A percentile compares a stretch with the other conserved stretches of the same genome.
Evolutionary conservation across 164 flowering plant genomes (phyloP).

Genomic region (Pachysandra terminalis): DNA sequence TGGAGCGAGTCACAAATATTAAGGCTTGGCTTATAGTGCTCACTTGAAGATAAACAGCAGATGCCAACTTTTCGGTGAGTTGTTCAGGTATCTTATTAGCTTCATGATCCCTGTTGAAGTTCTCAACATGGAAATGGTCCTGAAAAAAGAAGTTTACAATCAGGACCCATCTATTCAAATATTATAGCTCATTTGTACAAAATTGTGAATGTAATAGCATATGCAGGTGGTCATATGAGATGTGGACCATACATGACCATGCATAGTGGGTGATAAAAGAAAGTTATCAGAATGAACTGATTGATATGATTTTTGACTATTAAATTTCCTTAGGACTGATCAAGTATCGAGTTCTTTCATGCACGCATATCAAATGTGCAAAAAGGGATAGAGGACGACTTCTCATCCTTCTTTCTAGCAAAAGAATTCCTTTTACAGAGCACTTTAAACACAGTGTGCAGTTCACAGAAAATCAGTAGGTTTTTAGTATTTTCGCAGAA

Average conservation of each 20-base stretch:
- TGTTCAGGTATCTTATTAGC: not conserved
- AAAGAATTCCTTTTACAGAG: not conserved
- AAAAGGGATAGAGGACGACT: not conserved
- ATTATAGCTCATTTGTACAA: not conserved
- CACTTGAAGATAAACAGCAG: constrained; percentile 65
- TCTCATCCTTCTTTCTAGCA: not conserved
- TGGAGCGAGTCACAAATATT: constrained; percentile 61
- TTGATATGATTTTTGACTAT: no score
- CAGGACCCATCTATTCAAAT: not conserved
- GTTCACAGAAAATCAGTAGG: not conserved
- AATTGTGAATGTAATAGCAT: not conserved
- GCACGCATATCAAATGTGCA: not conserved
- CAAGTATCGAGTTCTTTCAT: no score
- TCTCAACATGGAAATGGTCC: constrained; percentile 31
- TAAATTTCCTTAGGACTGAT: no score
- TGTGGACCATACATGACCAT: no score
- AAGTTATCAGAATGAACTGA: no score
- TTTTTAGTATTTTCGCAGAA: not conserved
- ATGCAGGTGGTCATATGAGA: not conserved
- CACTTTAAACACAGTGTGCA: not conserved
- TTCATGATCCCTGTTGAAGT: constrained; percentile 16
- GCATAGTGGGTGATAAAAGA: no score
- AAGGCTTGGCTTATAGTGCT: constrained; percentile 67
- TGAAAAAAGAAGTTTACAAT: constrained; percentile 6
- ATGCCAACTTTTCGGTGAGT: constrained; percentile 34